Evolutionary conservation across 2,329 filamentous ascomycete species (phyloP).

Genomic region (Sporothrix pseudoabietina): DNA sequence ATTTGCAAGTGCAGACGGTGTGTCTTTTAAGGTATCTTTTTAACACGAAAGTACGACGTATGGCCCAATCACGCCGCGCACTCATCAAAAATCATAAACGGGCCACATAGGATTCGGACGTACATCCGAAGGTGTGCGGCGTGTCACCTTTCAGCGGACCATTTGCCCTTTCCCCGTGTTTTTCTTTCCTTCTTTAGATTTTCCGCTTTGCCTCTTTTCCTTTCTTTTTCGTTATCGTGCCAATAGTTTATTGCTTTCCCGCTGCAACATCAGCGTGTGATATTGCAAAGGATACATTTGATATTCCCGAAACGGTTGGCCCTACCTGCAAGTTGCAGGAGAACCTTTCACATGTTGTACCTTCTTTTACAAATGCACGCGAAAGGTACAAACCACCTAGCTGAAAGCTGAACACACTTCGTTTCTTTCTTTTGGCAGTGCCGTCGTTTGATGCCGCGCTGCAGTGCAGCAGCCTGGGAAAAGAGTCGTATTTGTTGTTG

Average conservation of each 20-base stretch:
- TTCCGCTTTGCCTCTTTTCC: neutral
- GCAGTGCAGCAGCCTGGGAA: neutral
- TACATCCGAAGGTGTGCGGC: slow-evolving; percentile 4
- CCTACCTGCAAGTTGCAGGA: neutral
- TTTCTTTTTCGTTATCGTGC: neutral
- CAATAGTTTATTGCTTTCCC: slow-evolving; percentile 15
- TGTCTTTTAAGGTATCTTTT: too few species aligned
- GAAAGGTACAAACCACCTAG: neutral
- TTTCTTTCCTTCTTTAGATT: neutral
- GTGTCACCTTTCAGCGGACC: neutral
- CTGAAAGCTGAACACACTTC: neutral
- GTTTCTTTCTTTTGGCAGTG: neutral
- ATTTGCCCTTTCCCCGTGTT: slow-evolving; percentile 10
- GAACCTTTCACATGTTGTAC: neutral
- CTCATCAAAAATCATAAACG: neutral
- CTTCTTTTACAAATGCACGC: neutral
- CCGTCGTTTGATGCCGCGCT: neutral
- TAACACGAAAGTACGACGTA: neutral
- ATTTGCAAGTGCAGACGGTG: slow-evolving; percentile 5
- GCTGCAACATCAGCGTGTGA: slow-evolving; percentile 15
- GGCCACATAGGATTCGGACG: neutral
- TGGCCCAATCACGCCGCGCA: slow-evolving; percentile 13
- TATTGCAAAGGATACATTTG: neutral
- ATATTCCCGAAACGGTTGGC: neutral
- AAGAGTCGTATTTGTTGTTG: slow-evolving; percentile 2